These are phyloP conservation scores for Trichoderma koningii DNA, from an alignment of 2,329 filamentous ascomycete species.

Conservation along the genomic window DNA sequence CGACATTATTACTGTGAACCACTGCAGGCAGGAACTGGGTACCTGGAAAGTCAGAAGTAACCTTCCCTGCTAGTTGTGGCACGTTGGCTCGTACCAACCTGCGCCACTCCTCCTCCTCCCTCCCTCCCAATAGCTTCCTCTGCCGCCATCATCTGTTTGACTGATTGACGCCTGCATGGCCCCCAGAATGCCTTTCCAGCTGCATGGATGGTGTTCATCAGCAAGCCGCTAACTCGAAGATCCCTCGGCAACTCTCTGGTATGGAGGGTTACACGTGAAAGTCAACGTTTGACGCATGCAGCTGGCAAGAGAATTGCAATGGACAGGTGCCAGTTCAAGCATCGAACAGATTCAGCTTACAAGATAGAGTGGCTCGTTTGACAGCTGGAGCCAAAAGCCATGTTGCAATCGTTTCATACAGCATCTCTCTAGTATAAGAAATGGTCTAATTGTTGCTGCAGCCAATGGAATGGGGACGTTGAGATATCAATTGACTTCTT, in stretches of 20 bases:
- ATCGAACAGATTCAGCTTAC: too few species aligned
- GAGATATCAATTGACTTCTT: neutral
- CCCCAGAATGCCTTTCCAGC: conserved; percentile 1
- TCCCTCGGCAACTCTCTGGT: conserved; percentile 31
- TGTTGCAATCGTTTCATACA: neutral
- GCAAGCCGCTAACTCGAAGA: conserved; percentile 21
- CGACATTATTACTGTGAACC: neutral
- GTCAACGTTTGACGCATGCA: conserved; percentile 1
- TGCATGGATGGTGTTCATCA: conserved; percentile 17
- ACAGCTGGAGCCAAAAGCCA: neutral
- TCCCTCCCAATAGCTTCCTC: conserved; percentile 2
- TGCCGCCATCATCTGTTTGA: conserved; percentile 1
- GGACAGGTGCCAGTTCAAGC: neutral
- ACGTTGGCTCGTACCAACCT: neutral
- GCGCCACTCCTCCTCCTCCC: neutral
- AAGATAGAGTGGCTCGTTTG: too few species aligned
- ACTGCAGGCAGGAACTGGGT: too few species aligned
- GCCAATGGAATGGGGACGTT: neutral
- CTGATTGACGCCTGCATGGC: conserved; percentile 2
- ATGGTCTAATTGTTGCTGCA: conserved; percentile 11
- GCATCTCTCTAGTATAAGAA: neutral
- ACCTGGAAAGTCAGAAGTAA: too few species aligned
- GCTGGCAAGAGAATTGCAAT: neutral
- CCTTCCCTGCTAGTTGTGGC: neutral
- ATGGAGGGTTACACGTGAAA: conserved; percentile 28